Percentiles rank a stretch among this genome's conserved stretches.
phyloP scores from a whole-genome alignment of 1,284 basidiomycete genomes.

The Rhodotorula sp. region DNA sequence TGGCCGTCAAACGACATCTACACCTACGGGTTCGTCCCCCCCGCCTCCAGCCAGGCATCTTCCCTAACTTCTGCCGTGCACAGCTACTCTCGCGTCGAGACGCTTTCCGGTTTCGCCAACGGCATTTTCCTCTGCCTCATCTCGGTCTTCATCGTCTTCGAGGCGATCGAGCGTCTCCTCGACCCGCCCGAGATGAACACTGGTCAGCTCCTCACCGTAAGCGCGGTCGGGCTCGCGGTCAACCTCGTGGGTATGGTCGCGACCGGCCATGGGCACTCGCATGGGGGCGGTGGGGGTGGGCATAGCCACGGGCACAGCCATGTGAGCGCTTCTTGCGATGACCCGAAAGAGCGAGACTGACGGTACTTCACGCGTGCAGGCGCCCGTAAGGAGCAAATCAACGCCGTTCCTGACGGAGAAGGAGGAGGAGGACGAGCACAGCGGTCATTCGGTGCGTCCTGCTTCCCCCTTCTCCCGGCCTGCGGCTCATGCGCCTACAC shows the following conservation, averaged over 20 bases:
- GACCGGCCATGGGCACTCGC: conserved; percentile 65
- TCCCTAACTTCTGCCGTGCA: not conserved
- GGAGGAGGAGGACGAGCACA: conserved; percentile 3
- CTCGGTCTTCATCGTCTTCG: conserved; percentile 97
- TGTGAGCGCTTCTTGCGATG: not conserved
- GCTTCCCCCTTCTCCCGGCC: too few relatives aligned
- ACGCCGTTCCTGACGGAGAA: conserved; percentile 28
- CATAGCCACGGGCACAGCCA: conserved; percentile 47
- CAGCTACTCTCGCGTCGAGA: conserved; percentile 97
- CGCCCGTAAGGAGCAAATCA: conserved; percentile 18
- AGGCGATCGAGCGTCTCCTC: conserved; percentile 92
- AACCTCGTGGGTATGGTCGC: conserved; percentile 99
- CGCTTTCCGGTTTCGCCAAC: conserved; percentile 96
- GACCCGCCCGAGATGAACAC: conserved; percentile 99
- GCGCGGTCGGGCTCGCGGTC: conserved; percentile 82
- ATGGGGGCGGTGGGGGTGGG: conserved; percentile 49
- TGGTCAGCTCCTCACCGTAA: conserved; percentile 85
- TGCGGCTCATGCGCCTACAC: not conserved
- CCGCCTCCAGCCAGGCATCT: not conserved
- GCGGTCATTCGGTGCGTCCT: conserved; percentile 19
- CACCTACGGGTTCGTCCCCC: conserved; percentile 77
- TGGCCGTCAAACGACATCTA: conserved; percentile 94
- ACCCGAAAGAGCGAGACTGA: not conserved
- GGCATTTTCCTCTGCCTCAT: conserved; percentile 95
- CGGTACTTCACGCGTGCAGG: not conserved